Evolutionary conservation across 441 rosid genomes (phyloP), one percentile per base, ranked within the genome.

Genomic region (Euphorbia schlechtendalii): DNA sequence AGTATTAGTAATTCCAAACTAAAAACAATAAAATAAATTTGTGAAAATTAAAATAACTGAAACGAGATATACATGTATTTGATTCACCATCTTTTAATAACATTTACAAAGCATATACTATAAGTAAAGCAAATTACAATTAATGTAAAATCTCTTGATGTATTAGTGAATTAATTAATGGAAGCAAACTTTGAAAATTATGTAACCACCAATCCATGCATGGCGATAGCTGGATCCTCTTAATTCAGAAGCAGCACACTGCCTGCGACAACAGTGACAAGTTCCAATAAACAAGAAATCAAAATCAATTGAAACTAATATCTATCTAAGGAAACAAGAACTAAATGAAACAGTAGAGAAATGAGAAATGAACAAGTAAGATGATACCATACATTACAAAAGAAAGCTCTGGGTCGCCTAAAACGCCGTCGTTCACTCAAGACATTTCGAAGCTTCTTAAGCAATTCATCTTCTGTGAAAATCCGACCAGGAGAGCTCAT

Each of bases 401-500:
- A 70, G 53, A 75, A 69, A 61, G 64, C 49, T 28, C 45, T 65
- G 25, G 13, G 65, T 70, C 73, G 69, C 66, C 69, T 69, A 59
- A 66, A 25, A 21, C 62, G 64, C 5, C 65, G 70, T 48, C 71
- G 67, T 15, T 70, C 60, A 17, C 76, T 65, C 69, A 66, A 27
- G 11, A 78, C 66, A 8, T 64, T 70, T 49, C 73, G 45, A 7
- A 90, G 85, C 38, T 77, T 82, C 15, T 63, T 58, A 24, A 74
- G 73, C 96, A 92, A 77, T 51, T 84, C 80, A 36, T 74, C 75
- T 52, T 71, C 83, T 0, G 86, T 87, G 51, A 77, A 78, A n/a
- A 86, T 83, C 49, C 64, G 78, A 9, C 79, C 91, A 5, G 80
- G 80, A 0, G 95, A 86, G 73, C 78, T 83, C 73, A 92, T 68